Base-by-base conservation (phyloP, 306 rosid species). In the Sicyos edulis region DNA sequence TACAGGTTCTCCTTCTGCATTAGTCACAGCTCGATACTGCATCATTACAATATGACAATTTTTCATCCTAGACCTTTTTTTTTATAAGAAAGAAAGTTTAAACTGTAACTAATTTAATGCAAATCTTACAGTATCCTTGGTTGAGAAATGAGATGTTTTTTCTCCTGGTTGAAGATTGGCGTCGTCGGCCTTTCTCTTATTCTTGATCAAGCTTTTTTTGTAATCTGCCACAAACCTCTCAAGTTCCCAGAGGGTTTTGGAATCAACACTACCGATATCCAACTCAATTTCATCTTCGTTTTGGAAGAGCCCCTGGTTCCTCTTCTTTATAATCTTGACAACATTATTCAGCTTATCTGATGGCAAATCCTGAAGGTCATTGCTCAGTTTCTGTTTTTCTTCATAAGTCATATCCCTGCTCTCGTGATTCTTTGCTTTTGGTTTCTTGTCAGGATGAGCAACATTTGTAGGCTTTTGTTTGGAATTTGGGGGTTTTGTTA, bases 201-300 rank as follows among this genome's bases (percentile, higher is more conserved):
- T 81, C 77, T 87, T 92, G 84, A 88, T 88, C 88, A 93, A 82
- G 78, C 87, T 86, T 78, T 86, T 87, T 78, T 82, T 88, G 67
- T 83, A 88, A 82, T 85, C 86, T 53, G 92, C 84, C 59, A 93
- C 95, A 78, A 88, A 88, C 79, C 92, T 84, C 84, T 93, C 95
- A 56, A 90, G 96, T 73, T 93, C 97, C 98, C 96, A 93, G 20
- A 93, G 95, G 15, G 95, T 93, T 83, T 90, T 92, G 14, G 90
- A 84, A 78, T 93, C 97, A 61, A 90, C 89, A 17, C 88, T 86
- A 47, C 80, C 97, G 72, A 93, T 87, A 74, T 93, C 96, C 78
- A 93, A 95, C 72, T 90, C 98, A 86, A 93, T 88, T 77, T 90
- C 97, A 80, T 88, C 98, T 26, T 92, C 98, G 63, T 88, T 92